Percentiles rank a stretch among this genome's conserved stretches.
Conservation (phyloP, 164 flowering plant genomes). For the Dillenia suffruticosa region DNA sequence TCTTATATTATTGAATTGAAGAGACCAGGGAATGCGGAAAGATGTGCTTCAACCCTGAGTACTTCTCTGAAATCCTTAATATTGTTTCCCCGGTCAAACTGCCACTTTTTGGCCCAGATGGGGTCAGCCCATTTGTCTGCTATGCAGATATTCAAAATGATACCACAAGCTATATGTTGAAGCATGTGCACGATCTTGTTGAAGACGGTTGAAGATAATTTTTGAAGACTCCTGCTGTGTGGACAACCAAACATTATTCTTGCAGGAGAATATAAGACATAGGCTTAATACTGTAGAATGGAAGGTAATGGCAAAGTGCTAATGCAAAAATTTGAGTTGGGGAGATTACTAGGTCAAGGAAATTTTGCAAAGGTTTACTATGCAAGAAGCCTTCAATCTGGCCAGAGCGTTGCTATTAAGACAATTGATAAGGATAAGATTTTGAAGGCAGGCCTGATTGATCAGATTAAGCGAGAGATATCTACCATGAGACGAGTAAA, state of each 20-base stretch:
- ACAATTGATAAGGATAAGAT: conserved; percentile 55
- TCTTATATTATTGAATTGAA: not conserved
- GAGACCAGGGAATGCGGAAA: conserved; percentile 39
- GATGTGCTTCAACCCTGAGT: conserved; percentile 22
- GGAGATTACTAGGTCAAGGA: conserved; percentile 54
- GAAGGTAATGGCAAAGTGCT: conserved; percentile 32
- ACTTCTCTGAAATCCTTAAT: conserved; percentile 2
- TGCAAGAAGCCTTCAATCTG: conserved; percentile 29
- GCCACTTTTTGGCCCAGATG: conserved; percentile 7
- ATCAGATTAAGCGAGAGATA: conserved; percentile 25
- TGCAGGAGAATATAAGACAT: too few relatives aligned
- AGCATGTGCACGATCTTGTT: conserved; percentile 10
- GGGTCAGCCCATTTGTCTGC: conserved; percentile 6
- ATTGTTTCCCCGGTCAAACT: conserved; percentile 1
- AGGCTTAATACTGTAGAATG: conserved; percentile 13
- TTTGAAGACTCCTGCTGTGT: conserved; percentile 8
- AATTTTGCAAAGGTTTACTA: conserved; percentile 52
- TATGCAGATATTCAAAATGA: conserved; percentile 4
- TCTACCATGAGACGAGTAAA: conserved; percentile 31
- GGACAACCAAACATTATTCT: too few relatives aligned
- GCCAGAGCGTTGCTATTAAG: conserved; percentile 51
- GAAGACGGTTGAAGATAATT: conserved; percentile 25
- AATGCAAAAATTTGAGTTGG: conserved; percentile 44
- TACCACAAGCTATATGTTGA: conserved; percentile 9
- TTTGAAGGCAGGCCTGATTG: conserved; percentile 36